Evolutionary conservation across 495 filamentous ascomycete species (phyloP).

Genomic region (Hypoxylon perforatum): DNA sequence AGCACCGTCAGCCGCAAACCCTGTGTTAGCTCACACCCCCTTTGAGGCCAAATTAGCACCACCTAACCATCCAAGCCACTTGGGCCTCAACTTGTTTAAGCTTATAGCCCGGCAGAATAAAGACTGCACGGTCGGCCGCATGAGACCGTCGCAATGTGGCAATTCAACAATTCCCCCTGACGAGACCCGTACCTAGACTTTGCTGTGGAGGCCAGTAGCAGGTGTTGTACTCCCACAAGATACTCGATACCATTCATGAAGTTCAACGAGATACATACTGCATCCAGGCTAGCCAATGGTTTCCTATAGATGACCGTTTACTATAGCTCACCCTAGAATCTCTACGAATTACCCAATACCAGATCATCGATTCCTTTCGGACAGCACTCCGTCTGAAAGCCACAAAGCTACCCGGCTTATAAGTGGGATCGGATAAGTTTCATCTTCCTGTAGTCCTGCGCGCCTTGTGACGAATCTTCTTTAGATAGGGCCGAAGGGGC

Average conservation of each 20-base stretch:
- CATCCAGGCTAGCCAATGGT: constrained; percentile 22
- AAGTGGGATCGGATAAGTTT: constrained; percentile 11
- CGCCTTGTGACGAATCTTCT: constrained; percentile 7
- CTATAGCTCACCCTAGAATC: constrained; percentile 9
- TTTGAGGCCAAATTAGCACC: neutral
- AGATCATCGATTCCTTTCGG: constrained; percentile 3
- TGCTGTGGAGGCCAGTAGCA: neutral
- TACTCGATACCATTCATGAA: neutral
- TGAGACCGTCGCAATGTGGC: constrained; percentile 10
- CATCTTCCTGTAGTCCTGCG: constrained; percentile 7
- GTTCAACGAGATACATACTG: constrained; percentile 19
- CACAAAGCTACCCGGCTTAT: constrained; percentile 3
- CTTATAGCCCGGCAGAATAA: constrained; percentile 7
- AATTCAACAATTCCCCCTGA: constrained; percentile 9
- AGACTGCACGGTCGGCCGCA: constrained; percentile 35
- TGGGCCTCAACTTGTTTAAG: constrained; percentile 3
- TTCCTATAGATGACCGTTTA: constrained; percentile 7
- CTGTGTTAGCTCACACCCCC: neutral
- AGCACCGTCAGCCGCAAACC: constrained; percentile 5
- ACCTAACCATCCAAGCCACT: constrained; percentile 1
- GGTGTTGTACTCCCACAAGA: too few species aligned
- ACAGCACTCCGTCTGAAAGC: neutral
- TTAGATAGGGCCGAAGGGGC: constrained; percentile 29
- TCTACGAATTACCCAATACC: constrained; percentile 12
- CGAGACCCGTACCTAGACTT: neutral